Evolutionary conservation across 2,329 filamentous ascomycete species (phyloP).

Genomic region (Whalleya microplaca): DNA sequence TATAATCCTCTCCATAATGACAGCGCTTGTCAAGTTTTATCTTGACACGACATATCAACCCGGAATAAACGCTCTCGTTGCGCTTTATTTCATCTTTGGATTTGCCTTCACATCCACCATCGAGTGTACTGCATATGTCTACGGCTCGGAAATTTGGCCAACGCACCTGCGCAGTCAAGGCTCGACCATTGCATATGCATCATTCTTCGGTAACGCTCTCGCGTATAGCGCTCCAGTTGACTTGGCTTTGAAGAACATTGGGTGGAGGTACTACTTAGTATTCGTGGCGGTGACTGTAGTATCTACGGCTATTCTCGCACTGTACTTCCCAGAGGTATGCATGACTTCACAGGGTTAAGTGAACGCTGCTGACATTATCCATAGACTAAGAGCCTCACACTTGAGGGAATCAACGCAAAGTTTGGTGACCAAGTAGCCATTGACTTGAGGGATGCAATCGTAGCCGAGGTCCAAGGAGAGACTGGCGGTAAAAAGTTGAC

Average conservation of each 20-base stretch:
- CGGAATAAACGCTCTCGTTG: conserved; percentile 31
- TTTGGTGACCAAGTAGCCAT: conserved; percentile 36
- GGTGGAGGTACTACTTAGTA: conserved; percentile 39
- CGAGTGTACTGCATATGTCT: conserved; percentile 37
- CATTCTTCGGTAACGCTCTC: conserved; percentile 32
- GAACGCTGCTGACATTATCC: background rate
- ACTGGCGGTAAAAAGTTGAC: background rate
- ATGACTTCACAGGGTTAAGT: too few relatives aligned
- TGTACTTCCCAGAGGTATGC: conserved; percentile 32
- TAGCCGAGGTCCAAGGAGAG: conserved; percentile 15
- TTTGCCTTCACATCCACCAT: conserved; percentile 32
- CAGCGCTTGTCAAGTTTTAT: conserved; percentile 30
- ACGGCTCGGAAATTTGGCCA: conserved; percentile 40
- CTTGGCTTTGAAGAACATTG: conserved; percentile 31
- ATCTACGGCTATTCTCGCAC: conserved; percentile 25
- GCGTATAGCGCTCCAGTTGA: conserved; percentile 25
- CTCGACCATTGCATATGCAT: conserved; percentile 22
- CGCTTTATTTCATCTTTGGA: conserved; percentile 29
- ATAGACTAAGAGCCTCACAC: conserved; percentile 34
- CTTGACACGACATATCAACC: conserved; percentile 23
- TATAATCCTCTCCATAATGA: conserved; percentile 27
- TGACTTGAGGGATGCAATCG: conserved; percentile 25
- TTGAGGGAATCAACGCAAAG: conserved; percentile 37
- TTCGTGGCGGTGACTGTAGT: conserved; percentile 32
- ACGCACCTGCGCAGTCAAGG: conserved; percentile 37